A percentile compares a stretch with the other conserved stretches of the same genome.
These are phyloP conservation scores for Suillus weaverae DNA, from an alignment of 768 basidiomycete genomes.

Conservation along the genomic window DNA sequence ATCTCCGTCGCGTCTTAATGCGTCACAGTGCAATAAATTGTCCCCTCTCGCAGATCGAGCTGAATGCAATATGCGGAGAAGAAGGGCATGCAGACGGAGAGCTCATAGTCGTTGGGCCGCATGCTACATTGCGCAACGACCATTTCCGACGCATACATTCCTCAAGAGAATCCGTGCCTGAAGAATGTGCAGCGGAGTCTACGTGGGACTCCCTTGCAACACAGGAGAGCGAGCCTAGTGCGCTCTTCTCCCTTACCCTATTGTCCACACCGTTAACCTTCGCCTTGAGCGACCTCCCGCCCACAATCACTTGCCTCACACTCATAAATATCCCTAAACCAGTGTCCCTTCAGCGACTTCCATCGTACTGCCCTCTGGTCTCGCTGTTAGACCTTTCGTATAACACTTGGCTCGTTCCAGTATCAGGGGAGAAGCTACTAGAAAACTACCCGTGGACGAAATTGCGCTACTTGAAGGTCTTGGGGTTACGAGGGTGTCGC, in stretches of 20 bases:
- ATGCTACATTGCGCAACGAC: slow-evolving; percentile 43
- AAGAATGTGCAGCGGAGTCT: slow-evolving; percentile 2
- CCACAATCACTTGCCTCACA: slow-evolving; percentile 62
- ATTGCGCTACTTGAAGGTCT: slow-evolving; percentile 50
- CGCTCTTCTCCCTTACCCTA: slow-evolving; percentile 50
- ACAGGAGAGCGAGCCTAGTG: slow-evolving; percentile 32
- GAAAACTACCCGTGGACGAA: slow-evolving; percentile 59
- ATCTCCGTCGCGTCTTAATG: slow-evolving; percentile 59
- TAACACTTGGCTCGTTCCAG: slow-evolving; percentile 46
- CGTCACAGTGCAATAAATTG: slow-evolving; percentile 57
- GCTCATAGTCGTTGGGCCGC: slow-evolving; percentile 60
- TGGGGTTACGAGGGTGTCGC: slow-evolving; percentile 58
- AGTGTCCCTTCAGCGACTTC: slow-evolving; percentile 56
- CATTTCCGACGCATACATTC: slow-evolving; percentile 33
- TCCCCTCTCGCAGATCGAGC: slow-evolving; percentile 51
- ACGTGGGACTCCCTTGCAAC: slow-evolving; percentile 43
- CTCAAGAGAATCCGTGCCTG: background rate
- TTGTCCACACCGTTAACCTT: slow-evolving; percentile 50
- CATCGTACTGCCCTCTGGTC: slow-evolving; percentile 60
- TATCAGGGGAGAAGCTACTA: slow-evolving; percentile 35
- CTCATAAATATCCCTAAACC: slow-evolving; percentile 51
- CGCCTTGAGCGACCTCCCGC: slow-evolving; percentile 48
- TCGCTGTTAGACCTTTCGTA: slow-evolving; percentile 67
- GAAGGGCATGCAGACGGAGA: slow-evolving; percentile 63
- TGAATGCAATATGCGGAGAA: slow-evolving; percentile 50